A percentile compares a stretch with the other conserved stretches of the same genome.
These are phyloP conservation scores for Tinospora cordifolia DNA, from an alignment of 164 flowering plant genomes.

Conservation along the genomic window DNA sequence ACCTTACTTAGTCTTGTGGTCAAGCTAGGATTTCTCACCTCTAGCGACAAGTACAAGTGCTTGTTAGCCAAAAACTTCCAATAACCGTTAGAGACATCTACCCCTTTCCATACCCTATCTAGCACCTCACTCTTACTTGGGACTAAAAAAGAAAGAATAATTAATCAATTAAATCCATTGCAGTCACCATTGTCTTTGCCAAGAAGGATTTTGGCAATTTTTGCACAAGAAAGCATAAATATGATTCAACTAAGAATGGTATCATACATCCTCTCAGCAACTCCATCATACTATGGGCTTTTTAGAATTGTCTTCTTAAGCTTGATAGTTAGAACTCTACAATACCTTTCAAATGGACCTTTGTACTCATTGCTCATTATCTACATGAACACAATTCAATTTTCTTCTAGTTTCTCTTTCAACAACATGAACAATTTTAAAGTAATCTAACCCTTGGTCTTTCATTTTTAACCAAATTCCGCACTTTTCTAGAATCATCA, in stretches of 20 bases:
- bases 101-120: neutral
- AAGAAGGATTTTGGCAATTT: neutral
- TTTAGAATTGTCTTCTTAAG: neutral
- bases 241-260: neutral
- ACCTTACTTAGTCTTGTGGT: neutral
- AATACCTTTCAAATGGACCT: conserved; percentile 11
- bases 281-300: neutral
- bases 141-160: neutral
- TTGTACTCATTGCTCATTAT: conserved; percentile 15
- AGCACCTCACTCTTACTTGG: neutral
- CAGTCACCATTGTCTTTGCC: neutral
- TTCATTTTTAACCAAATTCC: conserved; percentile 8
- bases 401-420: conserved; percentile 8
- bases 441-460: conserved; percentile 6
- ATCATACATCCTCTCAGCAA: neutral
- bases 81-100: neutral
- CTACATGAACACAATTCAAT: conserved; percentile 8
- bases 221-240: neutral
- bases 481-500: conserved; percentile 25
- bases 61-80: neutral
- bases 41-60: neutral
- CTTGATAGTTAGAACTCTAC: conserved; percentile 1
- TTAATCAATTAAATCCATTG: conserved; percentile 1
- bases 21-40: neutral
- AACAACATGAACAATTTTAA: conserved; percentile 13